Evolutionary conservation across 108 stramenopile species (phyloP), one percentile per base, ranked within the genome.

Genomic region (Poteriospumella lacustris): DNA sequence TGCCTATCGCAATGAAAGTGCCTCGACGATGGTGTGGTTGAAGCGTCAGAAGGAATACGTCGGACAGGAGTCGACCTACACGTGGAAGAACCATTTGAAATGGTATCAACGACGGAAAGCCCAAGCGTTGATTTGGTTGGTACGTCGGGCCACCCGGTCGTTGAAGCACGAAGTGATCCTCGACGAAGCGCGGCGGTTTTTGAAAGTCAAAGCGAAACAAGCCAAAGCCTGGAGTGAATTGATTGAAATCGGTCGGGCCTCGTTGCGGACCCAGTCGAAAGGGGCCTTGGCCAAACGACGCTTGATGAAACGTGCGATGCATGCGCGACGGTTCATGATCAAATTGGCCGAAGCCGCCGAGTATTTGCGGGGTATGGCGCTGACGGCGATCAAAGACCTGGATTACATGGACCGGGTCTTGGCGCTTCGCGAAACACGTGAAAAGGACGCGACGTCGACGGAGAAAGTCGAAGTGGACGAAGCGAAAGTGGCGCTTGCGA

Each of bases 21-120:
- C 64, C 9, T 26, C 44, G 26, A 73, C 33, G 26, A 64, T 34
- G 31, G 24, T 9, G 9, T 64, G 60, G 60, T 24, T 64, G 5
- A 33, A 64, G 3, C 3, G 60, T 3, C 60, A 64, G 36, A 3
- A 24, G 36, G 15, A 5, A 12, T 12, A 34, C 24, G 36, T 34
- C 31, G 60, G 60, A 19, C 12, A 64, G 5, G 36, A 26, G 31
- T 31, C 29, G 5, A 73, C 70, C 5, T 73, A 73, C 42, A 52
- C 70, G 3, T 73, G 70, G 70, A 73, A 73, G 41, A 73, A 73
- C 36, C 70, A 73, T 56, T 9, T 73, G 5, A 9, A 73, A 56
- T 73, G 70, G 70, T 73, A 73, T 56, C 43, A 56, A 56, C 26
- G 5, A 42, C 36, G 70, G 5, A 73, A 73, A 56, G 70, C 70